phyloP scores from a whole-genome alignment of 192 early-diverging fungal genomes.

The Phlyctochytrium planicorne region DNA sequence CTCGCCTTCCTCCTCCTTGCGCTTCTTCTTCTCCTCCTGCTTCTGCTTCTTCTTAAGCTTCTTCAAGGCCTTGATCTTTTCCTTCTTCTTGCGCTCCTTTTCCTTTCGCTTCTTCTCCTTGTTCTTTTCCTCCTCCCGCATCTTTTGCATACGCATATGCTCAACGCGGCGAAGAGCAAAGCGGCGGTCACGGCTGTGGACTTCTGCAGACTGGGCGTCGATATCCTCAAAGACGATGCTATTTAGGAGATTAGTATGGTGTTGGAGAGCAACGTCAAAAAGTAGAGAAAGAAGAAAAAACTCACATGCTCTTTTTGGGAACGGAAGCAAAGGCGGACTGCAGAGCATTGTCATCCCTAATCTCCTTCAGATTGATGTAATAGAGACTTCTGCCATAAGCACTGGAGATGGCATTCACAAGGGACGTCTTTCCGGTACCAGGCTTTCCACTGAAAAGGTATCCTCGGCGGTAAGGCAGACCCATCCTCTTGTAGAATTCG shows the following conservation, averaged over 20 bases:
- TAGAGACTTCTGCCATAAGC: constrained; percentile 44
- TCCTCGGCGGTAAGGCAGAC: constrained; percentile 62
- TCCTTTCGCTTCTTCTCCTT: constrained; percentile 35
- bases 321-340: constrained; percentile 47
- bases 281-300: too few species aligned
- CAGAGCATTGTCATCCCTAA: constrained; percentile 37
- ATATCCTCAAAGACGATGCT: constrained; percentile 61
- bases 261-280: too few species aligned
- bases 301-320: constrained; percentile 41
- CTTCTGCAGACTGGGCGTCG: constrained; percentile 52
- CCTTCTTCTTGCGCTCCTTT: constrained; percentile 15
- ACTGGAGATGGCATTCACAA: constrained; percentile 44
- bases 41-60: constrained; percentile 18
- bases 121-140: constrained; percentile 17
- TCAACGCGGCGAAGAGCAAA: constrained; percentile 28
- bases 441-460: constrained; percentile 46
- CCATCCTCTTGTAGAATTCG: constrained; percentile 59
- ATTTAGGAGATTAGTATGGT: too few species aligned
- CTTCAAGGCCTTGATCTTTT: constrained; percentile 22
- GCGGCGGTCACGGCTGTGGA: constrained; percentile 38
- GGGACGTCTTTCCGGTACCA: constrained; percentile 46
- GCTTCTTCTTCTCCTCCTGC: background rate
- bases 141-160: constrained; percentile 20
- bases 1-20: background rate
- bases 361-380: constrained; percentile 48